Conservation (phyloP, 2,329 filamentous ascomycete species). For the Byssothecium circinans region DNA sequence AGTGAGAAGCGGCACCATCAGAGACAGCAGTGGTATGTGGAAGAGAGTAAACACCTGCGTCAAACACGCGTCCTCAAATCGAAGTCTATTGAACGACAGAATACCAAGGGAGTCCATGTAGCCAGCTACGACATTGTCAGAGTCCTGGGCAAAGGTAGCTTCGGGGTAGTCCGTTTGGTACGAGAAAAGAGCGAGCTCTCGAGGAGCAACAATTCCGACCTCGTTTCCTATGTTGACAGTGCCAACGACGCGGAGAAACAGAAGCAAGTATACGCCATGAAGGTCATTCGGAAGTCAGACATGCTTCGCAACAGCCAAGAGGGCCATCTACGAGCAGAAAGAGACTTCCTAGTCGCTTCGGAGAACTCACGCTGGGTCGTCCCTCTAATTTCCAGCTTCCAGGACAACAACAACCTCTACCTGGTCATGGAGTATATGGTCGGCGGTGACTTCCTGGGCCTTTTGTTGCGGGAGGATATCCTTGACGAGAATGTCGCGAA, state of each 20-base stretch:
- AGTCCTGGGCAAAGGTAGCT: conserved; percentile 88
- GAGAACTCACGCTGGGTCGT: conserved; percentile 91
- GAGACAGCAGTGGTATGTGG: conserved; percentile 62
- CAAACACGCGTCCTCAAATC: conserved; percentile 71
- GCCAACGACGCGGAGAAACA: conserved; percentile 8
- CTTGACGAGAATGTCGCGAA: conserved; percentile 76
- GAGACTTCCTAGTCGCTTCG: conserved; percentile 87
- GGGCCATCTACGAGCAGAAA: conserved; percentile 85
- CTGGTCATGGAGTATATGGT: conserved; percentile 99
- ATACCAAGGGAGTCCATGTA: conserved; percentile 54
- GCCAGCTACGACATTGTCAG: conserved; percentile 79
- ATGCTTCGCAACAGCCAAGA: conserved; percentile 93
- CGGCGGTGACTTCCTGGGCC: conserved; percentile 86
- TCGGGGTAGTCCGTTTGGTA: conserved; percentile 87
- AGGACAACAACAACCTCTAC: conserved; percentile 82
- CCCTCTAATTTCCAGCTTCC: conserved; percentile 83
- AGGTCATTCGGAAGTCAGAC: conserved; percentile 89
- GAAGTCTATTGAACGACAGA: conserved; percentile 54
- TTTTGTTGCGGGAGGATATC: conserved; percentile 82
- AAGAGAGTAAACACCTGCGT: conserved; percentile 75
- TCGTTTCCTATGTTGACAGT: conserved; percentile 7
- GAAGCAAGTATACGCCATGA: conserved; percentile 84
- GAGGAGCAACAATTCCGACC: conserved; percentile 13
- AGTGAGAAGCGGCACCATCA: conserved; percentile 58
- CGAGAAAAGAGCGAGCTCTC: conserved; percentile 57